A percentile compares a stretch with the other conserved stretches of the same genome.
Evolutionary conservation across 2,329 filamentous ascomycete species (phyloP).

Genomic region (Cryphonectria japonica): DNA sequence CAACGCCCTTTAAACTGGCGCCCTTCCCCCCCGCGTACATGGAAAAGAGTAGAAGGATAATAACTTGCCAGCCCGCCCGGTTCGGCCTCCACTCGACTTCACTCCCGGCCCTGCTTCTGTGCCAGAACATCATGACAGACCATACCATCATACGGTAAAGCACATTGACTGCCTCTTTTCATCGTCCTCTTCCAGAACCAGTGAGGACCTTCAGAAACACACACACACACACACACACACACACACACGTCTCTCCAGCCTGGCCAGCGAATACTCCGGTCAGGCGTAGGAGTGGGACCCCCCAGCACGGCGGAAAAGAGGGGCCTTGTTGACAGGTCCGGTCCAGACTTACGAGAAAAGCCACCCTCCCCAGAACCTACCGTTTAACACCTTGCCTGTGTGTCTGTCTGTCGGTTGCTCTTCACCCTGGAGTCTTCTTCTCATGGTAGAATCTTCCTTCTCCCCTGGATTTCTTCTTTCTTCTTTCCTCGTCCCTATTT

Average conservation of each 20-base stretch:
- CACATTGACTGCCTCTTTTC: background rate
- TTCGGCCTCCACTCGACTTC: background rate
- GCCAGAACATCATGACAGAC: background rate
- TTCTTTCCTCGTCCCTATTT: background rate
- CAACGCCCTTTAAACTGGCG: background rate
- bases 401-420: background rate
- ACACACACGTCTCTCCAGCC: background rate
- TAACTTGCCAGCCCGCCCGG: background rate
- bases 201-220: background rate
- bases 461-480: background rate
- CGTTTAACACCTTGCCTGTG: background rate
- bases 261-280: background rate
- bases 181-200: background rate
- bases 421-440: background rate
- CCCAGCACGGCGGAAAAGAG: background rate
- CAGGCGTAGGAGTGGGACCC: background rate
- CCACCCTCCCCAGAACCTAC: background rate
- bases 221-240: background rate
- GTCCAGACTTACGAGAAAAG: background rate
- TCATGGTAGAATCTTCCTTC: too few relatives aligned
- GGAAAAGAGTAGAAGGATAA: background rate
- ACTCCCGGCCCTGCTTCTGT: background rate
- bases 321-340: slow-evolving; percentile 1
- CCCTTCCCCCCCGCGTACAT: background rate
- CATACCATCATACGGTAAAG: background rate